Percentiles rank a stretch among this genome's conserved stretches.
These are phyloP conservation scores for Colletotrichum sp. DNA, from an alignment of 2,329 filamentous ascomycete genomes.

Conservation along the genomic window DNA sequence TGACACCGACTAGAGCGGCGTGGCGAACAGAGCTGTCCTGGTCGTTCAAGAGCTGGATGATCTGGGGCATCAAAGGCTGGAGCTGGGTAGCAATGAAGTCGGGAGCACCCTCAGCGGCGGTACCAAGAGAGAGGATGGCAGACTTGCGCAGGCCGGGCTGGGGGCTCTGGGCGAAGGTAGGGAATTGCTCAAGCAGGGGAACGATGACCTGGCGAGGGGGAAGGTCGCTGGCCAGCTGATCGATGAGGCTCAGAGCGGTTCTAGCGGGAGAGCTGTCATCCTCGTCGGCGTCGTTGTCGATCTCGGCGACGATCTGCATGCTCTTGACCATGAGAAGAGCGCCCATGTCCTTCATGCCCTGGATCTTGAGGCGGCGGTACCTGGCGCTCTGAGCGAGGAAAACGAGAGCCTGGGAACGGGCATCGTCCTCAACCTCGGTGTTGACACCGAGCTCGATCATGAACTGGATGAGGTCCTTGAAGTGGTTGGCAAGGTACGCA, in stretches of 20 bases:
- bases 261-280: conserved; percentile 80
- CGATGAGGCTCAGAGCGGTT: conserved; percentile 84
- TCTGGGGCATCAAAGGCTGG: conserved; percentile 80
- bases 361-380: conserved; percentile 94
- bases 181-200: conserved; percentile 85
- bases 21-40: conserved; percentile 83
- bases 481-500: conserved; percentile 80
- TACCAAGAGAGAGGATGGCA: conserved; percentile 89
- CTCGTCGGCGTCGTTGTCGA: conserved; percentile 80
- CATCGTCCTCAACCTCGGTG: conserved; percentile 80
- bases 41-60: conserved; percentile 85
- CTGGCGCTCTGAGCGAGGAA: conserved; percentile 93
- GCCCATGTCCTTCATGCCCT: conserved; percentile 83
- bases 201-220: conserved; percentile 95
- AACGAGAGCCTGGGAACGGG: conserved; percentile 85
- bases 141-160: conserved; percentile 85
- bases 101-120: conserved; percentile 94
- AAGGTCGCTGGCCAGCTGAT: conserved; percentile 85
- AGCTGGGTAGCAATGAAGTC: conserved; percentile 97
- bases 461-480: conserved; percentile 89
- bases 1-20: conserved; percentile 85
- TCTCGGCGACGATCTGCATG: conserved; percentile 88
- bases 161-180: conserved; percentile 76
- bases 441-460: conserved; percentile 89
- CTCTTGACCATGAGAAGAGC: conserved; percentile 86